Evolutionary conservation across 306 rosid genomes (phyloP), one percentile per base, ranked within the genome.

Genomic region (Cucumis hystrix): DNA sequence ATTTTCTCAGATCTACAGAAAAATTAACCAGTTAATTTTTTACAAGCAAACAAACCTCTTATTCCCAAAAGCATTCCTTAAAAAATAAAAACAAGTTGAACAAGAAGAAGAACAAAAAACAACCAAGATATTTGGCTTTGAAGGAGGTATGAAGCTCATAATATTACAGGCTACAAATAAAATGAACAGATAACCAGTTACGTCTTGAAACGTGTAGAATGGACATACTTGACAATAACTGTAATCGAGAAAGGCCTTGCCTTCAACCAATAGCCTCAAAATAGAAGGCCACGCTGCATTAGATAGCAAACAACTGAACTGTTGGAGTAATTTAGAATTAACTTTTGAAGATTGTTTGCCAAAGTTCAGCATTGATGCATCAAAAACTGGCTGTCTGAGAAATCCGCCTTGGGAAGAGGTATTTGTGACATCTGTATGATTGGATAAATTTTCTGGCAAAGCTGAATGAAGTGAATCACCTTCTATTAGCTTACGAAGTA

Each of bases 381-480:
- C 88, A 80, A 86, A 87, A 77, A 77, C 72, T 25, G 96, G 95
- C 85, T 84, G 98, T 88, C 83, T 90, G 81, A 95, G 75, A 87
- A 95, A 95, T 79, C 98, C 98, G 25, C 98, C 98, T 80, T 90
- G 87, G 64, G 91, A 82, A 82, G 91, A 90, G 57, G 87, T 83
- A 23, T 76, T 87, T n/a, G 83, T 76, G 58, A 68, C 79, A 67
- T 66, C 80, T 64, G 69, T 67, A 76, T 74, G 83, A 81, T 82
- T 74, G 18, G 80, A 63, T 66, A 76, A 69, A 52, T 75, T 83
- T 80, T 77, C 89, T 7, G 79, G 79, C 70, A 77, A 35, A 72
- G 74, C 86, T 63, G 64, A 55, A 68, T 85, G 56, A 75, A 75
- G 79, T 66, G 79, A 65, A 80, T 84, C 93, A 82, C 79, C 88